These are phyloP conservation scores for Globisporangium paddicum DNA, from an alignment of 352 stramenopile species.

Conservation along the genomic window DNA sequence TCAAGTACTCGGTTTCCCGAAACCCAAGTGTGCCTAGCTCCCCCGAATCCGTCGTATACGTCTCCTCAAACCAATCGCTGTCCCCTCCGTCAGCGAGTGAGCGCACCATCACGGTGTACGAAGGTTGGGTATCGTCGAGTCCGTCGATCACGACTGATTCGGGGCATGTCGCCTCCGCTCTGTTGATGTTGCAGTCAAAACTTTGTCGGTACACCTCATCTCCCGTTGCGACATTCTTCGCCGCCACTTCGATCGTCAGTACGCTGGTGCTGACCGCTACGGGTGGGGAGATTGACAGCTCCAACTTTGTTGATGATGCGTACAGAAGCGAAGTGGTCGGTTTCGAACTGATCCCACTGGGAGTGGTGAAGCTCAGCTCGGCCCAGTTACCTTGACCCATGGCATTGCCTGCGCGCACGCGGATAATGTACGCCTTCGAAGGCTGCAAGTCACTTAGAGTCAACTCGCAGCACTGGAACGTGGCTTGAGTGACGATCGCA, in stretches of 20 bases:
- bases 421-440: conserved; percentile 18
- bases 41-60: conserved; percentile 22
- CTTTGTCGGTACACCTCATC: conserved; percentile 5
- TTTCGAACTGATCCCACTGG: conserved; percentile 20
- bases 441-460: conserved; percentile 17
- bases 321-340: conserved; percentile 19
- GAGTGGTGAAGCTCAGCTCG: conserved; percentile 19
- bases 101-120: conserved; percentile 19
- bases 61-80: conserved; percentile 24
- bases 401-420: conserved; percentile 15
- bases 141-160: conserved; percentile 10
- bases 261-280: conserved; percentile 7
- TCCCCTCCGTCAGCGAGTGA: conserved; percentile 21
- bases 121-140: conserved; percentile 6
- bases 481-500: neutral
- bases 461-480: conserved; percentile 16
- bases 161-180: conserved; percentile 18
- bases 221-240: neutral
- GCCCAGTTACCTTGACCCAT: conserved; percentile 25
- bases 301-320: conserved; percentile 20
- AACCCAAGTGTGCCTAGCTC: conserved; percentile 15
- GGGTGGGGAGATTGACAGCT: conserved; percentile 20
- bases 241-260: conserved; percentile 15
- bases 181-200: conserved; percentile 4
- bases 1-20: conserved; percentile 9